A percentile compares a stretch with the other conserved stretches of the same genome.
These are phyloP conservation scores for Fusarium beomiforme DNA, from an alignment of 2,329 filamentous ascomycete genomes.

Conservation along the genomic window DNA sequence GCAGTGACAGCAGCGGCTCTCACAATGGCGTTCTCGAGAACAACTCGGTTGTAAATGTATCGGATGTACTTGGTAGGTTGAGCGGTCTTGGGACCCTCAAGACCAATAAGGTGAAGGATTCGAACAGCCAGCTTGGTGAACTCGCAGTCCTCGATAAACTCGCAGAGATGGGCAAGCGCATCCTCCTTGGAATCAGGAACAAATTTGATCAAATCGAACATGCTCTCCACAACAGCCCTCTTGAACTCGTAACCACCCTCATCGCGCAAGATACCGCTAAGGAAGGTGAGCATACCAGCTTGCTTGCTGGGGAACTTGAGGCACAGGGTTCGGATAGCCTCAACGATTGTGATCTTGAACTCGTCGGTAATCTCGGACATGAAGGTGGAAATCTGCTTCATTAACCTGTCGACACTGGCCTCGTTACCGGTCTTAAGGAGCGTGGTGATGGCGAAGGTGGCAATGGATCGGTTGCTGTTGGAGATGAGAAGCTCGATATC, in stretches of 20 bases:
- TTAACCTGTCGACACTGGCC: constrained; percentile 92
- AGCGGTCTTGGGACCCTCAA: constrained; percentile 93
- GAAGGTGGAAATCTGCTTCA: constrained; percentile 98
- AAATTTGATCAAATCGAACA: constrained; percentile 99
- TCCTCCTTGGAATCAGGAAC: constrained; percentile 86
- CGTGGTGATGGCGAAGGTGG: constrained; percentile 97
- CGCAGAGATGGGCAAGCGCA: constrained; percentile 93
- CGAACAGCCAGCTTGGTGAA: constrained; percentile 98
- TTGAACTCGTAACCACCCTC: constrained; percentile 99
- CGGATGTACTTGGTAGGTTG: constrained; percentile 99
- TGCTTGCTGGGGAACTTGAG: constrained; percentile 99
- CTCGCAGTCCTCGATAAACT: constrained; percentile 99
- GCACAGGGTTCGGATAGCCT: constrained; percentile 95
- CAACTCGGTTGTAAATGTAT: constrained; percentile 99
- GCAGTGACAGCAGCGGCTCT: constrained; percentile 95
- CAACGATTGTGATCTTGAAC: constrained; percentile 99
- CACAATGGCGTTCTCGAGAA: constrained; percentile 96
- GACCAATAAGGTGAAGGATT: constrained; percentile 91
- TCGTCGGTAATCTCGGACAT: constrained; percentile 99
- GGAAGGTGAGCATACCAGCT: constrained; percentile 95
- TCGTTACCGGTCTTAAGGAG: constrained; percentile 98
- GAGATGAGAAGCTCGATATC: constrained; percentile 98
- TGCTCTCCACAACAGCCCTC: constrained; percentile 95
- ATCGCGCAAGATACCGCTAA: constrained; percentile 95
- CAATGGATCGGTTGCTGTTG: constrained; percentile 96